Evolutionary conservation across 2,329 filamentous ascomycete species (phyloP), one percentile per base, ranked within the genome.

Genomic region (Diplocarpon rosae): DNA sequence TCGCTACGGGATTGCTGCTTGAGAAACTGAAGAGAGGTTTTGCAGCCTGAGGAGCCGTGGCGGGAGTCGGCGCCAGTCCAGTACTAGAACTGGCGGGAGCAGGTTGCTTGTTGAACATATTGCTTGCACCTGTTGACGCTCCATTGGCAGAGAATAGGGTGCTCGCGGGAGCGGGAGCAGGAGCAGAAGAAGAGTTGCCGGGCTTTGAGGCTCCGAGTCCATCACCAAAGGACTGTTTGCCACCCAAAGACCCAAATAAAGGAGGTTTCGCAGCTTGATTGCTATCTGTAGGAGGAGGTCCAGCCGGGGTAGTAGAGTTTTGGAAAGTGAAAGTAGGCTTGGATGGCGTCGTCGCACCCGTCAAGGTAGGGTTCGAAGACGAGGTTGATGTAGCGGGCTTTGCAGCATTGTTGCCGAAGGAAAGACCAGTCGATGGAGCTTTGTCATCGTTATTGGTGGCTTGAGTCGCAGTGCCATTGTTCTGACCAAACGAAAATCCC

Each of bases 301-400:
- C 60, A 35, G 58, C 58, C 29, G 60, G 60, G n/a, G 60, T 62
- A 15, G 56, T 60, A 15, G 57, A 59, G n/a, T 34, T 48, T 15
- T 51, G 52, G 29, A 42, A 48, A 33, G 50, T 52, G 29, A 47
- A 49, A 13, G 51, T 37, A 38, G 49, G 42, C 33, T 51, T 51
- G 9, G 52, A 55, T 41, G 57, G 58, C 41, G 59, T 60, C 5
- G 52, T 57, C 35, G 55, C 54, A 16, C 55, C 56, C 27, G 55
- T 32, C 37, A 53, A 49, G 30, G 58, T 45, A 35, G 52, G 34
- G n/a, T 49, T 56, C 42, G 48, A 51, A 43, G 58, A 56, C 5
- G 55, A 32, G 16, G 47, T 44, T 24, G 45, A 20, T 9, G 43
- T 43, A 42, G 45, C 11, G 40, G 39, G 17, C 17, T 44, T 41